Percentiles rank a stretch among this genome's conserved stretches.
These are phyloP conservation scores for Halophytophthora polymorphica DNA, from an alignment of 352 stramenopile genomes.

Conservation along the genomic window DNA sequence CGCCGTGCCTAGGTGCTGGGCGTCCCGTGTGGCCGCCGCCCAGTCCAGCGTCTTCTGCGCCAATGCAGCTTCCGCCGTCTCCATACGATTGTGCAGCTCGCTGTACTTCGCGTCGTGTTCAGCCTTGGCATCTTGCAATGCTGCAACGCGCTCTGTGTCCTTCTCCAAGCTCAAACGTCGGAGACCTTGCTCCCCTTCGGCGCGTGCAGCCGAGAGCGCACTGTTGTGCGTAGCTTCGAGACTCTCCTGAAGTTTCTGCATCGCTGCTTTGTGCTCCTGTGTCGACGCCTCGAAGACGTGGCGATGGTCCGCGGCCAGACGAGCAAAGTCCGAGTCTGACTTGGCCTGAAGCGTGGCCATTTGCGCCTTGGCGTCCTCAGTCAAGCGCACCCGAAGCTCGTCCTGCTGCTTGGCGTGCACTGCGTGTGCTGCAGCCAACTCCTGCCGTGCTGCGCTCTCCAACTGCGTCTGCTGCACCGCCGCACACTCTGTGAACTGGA, in stretches of 20 bases:
- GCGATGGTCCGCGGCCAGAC: constrained; percentile 13
- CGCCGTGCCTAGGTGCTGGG: constrained; percentile 21
- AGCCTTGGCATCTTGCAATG: constrained; percentile 23
- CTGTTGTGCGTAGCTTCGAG: constrained; percentile 22
- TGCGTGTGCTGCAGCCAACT: constrained; percentile 7
- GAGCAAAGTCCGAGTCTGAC: constrained; percentile 21
- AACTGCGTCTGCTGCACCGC: constrained; percentile 3
- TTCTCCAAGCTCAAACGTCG: constrained; percentile 28
- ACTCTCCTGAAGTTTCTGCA: constrained; percentile 23
- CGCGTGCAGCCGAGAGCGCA: constrained; percentile 29
- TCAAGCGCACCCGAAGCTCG: constrained; percentile 13
- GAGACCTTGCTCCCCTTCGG: constrained; percentile 33
- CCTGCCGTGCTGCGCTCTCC: constrained; percentile 10
- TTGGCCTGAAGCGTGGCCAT: constrained; percentile 14
- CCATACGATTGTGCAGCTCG: constrained; percentile 20
- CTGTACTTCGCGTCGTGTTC: constrained; percentile 26
- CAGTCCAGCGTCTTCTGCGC: constrained; percentile 32
- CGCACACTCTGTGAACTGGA: constrained; percentile 9
- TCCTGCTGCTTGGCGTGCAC: constrained; percentile 4
- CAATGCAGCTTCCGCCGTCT: constrained; percentile 22
- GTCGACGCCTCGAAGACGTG: constrained; percentile 16
- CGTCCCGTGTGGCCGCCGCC: constrained; percentile 22
- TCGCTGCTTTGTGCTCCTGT: constrained; percentile 19
- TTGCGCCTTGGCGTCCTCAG: constrained; percentile 17
- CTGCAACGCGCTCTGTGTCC: constrained; percentile 32